Evolutionary conservation across 1,284 basidiomycete species (phyloP).

Genomic region (Erythrobasidium hasegawianum): DNA sequence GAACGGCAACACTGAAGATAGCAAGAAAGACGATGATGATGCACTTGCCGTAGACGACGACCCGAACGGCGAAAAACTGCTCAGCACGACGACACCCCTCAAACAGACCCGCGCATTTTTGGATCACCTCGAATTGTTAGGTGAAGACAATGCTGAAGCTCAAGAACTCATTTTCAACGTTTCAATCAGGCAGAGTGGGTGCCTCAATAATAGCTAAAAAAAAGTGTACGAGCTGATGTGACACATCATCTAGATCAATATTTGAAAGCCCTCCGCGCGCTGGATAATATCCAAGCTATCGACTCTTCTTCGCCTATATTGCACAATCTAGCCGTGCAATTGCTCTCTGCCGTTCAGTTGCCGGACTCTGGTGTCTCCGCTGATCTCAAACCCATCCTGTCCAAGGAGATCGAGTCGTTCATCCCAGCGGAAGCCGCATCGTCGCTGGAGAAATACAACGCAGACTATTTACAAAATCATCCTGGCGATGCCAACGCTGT

Average conservation of each 20-base stretch:
- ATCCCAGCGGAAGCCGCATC: slow-evolving; percentile 55
- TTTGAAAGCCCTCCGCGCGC: slow-evolving; percentile 69
- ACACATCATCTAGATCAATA: slow-evolving; percentile 78
- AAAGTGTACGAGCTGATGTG: not conserved
- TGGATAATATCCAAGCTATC: slow-evolving; percentile 60
- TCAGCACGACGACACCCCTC: slow-evolving; percentile 65
- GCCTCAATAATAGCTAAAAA: not conserved
- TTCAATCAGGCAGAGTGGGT: slow-evolving; percentile 67
- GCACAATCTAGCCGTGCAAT: slow-evolving; percentile 66
- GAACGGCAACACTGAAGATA: slow-evolving; percentile 61
- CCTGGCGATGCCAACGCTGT: slow-evolving; percentile 56
- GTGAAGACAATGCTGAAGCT: slow-evolving; percentile 59
- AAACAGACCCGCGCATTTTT: slow-evolving; percentile 72
- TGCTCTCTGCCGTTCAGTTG: slow-evolving; percentile 52
- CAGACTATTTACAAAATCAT: slow-evolving; percentile 67
- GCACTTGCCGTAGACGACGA: slow-evolving; percentile 62
- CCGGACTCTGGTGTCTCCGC: slow-evolving; percentile 43
- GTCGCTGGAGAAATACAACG: slow-evolving; percentile 64
- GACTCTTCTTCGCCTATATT: slow-evolving; percentile 62
- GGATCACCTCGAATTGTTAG: slow-evolving; percentile 61
- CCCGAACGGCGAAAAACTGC: slow-evolving; percentile 69
- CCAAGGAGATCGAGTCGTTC: slow-evolving; percentile 54
- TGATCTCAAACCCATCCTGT: slow-evolving; percentile 48
- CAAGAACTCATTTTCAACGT: slow-evolving; percentile 80
- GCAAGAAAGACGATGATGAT: slow-evolving; percentile 60